Evolutionary conservation across 192 early-diverging fungal genomes (phyloP).

Genomic region (Phlyctochytrium bullatum): DNA sequence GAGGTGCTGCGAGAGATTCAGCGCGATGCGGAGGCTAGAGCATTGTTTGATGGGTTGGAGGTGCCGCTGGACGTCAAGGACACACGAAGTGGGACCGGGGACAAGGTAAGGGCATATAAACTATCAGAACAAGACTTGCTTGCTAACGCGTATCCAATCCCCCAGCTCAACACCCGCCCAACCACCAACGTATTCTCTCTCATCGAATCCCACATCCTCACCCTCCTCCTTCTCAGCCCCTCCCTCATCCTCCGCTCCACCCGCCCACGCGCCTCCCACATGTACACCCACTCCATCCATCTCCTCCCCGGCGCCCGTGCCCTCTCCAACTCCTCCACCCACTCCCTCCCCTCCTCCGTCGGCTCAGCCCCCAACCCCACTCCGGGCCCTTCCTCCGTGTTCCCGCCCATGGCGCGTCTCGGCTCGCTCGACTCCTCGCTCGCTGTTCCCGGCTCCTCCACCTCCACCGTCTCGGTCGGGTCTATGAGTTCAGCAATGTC

Average conservation of each 20-base stretch:
- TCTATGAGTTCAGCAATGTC: too few species aligned
- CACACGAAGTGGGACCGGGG: not conserved
- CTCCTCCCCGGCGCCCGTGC: constrained; percentile 11
- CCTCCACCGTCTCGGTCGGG: too few species aligned
- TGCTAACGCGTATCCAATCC: not conserved
- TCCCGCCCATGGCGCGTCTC: too few species aligned
- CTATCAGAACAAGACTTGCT: not conserved
- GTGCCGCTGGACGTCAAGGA: not conserved
- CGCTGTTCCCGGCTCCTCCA: too few species aligned
- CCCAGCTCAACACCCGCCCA: constrained; percentile 1
- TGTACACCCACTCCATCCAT: not conserved
- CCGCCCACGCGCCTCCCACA: constrained; percentile 9
- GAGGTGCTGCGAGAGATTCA: constrained; percentile 9
- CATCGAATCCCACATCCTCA: constrained; percentile 22
- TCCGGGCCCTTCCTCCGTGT: too few species aligned
- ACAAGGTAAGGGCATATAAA: not conserved
- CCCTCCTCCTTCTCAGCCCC: constrained; percentile 26
- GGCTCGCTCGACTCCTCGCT: too few species aligned
- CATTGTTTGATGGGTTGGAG: constrained; percentile 16
- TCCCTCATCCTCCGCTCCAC: constrained; percentile 10
- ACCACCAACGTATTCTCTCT: constrained; percentile 13
- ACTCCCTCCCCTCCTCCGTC: not conserved
- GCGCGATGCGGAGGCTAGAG: constrained; percentile 5
- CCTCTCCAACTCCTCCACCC: constrained; percentile 6
- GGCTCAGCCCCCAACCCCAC: too few species aligned